These are phyloP conservation scores for Sporothrix luriei DNA, from an alignment of 2,329 filamentous ascomycete genomes.

Conservation along the genomic window DNA sequence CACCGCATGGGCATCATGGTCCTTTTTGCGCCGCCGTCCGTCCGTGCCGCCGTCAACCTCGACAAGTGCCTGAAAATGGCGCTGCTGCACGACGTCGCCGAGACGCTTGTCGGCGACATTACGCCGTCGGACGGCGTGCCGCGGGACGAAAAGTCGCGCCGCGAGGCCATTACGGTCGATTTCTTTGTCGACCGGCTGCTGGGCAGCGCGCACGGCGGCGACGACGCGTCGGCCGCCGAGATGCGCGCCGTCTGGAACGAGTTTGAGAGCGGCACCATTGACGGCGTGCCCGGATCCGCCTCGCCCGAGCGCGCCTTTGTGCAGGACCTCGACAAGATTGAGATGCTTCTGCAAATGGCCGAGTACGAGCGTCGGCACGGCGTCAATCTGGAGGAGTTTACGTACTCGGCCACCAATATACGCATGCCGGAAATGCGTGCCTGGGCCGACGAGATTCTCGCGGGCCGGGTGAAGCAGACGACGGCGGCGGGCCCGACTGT, in stretches of 20 bases:
- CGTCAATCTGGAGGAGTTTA: constrained; percentile 83
- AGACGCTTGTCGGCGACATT: constrained; percentile 92
- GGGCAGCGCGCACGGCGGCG: constrained; percentile 72
- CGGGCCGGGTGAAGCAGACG: neutral
- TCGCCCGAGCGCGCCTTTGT: constrained; percentile 87
- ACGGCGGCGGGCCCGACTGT: neutral
- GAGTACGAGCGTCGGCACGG: constrained; percentile 80
- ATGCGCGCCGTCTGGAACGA: constrained; percentile 87
- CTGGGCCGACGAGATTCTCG: constrained; percentile 71
- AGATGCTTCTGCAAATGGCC: constrained; percentile 90
- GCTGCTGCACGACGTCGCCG: constrained; percentile 95
- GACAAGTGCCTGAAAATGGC: constrained; percentile 91
- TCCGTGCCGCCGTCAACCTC: constrained; percentile 73
- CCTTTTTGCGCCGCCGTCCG: constrained; percentile 79
- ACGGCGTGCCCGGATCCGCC: constrained; percentile 57
- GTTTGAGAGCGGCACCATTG: constrained; percentile 63
- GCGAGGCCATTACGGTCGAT: constrained; percentile 89
- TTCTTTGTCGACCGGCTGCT: constrained; percentile 76
- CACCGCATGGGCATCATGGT: constrained; percentile 98
- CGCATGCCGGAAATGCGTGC: constrained; percentile 73
- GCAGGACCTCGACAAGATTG: constrained; percentile 97
- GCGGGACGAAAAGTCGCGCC: constrained; percentile 87
- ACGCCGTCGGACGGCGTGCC: constrained; percentile 87
- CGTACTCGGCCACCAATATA: constrained; percentile 73
- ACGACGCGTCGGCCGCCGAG: constrained; percentile 51